phyloP scores from a whole-genome alignment of 345 rosid genomes.

The Camelina hispida region DNA sequence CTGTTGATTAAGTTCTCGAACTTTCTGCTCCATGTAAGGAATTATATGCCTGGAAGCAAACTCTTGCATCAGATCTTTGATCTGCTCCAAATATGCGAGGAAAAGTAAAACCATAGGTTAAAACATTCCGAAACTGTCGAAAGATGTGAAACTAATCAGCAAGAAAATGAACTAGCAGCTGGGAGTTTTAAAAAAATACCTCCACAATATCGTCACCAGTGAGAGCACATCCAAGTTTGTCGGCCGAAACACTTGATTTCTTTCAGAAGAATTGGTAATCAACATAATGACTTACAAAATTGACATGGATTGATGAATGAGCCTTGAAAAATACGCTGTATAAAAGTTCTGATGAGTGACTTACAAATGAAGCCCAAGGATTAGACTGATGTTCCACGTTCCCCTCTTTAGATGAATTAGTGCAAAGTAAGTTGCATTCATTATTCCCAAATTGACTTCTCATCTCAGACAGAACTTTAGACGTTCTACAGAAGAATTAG shows the following conservation, averaged over 20 bases:
- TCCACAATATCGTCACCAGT: slow-evolving; percentile 73
- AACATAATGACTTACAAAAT: slow-evolving; percentile 30
- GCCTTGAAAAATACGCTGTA: not conserved
- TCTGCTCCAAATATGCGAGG: slow-evolving; percentile 56
- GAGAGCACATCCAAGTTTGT: slow-evolving; percentile 74
- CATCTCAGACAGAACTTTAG: slow-evolving; percentile 83
- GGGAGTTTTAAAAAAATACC: slow-evolving; percentile 50
- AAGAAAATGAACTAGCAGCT: slow-evolving; percentile 31
- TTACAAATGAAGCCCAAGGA: slow-evolving; percentile 75
- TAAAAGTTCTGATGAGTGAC: slow-evolving; percentile 42
- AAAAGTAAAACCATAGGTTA: slow-evolving; percentile 42
- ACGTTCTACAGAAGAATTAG: slow-evolving; percentile 65
- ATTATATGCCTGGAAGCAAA: slow-evolving; percentile 85
- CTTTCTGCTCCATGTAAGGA: slow-evolving; percentile 97
- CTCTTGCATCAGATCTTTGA: slow-evolving; percentile 87
- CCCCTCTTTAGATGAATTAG: slow-evolving; percentile 88
- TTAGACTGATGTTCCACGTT: slow-evolving; percentile 60
- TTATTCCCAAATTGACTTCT: slow-evolving; percentile 79
- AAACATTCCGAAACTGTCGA: slow-evolving; percentile 35
- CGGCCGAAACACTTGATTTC: slow-evolving; percentile 62
- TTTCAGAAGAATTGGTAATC: slow-evolving; percentile 47
- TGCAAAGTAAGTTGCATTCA: slow-evolving; percentile 81
- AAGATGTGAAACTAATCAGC: slow-evolving; percentile 23
- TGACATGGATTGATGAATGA: slow-evolving; percentile 18
- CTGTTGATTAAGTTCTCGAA: slow-evolving; percentile 91